A percentile compares a stretch with the other conserved stretches of the same genome.
Conservation (phyloP, 2,329 filamentous ascomycete species). For the Fusarium compactum region DNA sequence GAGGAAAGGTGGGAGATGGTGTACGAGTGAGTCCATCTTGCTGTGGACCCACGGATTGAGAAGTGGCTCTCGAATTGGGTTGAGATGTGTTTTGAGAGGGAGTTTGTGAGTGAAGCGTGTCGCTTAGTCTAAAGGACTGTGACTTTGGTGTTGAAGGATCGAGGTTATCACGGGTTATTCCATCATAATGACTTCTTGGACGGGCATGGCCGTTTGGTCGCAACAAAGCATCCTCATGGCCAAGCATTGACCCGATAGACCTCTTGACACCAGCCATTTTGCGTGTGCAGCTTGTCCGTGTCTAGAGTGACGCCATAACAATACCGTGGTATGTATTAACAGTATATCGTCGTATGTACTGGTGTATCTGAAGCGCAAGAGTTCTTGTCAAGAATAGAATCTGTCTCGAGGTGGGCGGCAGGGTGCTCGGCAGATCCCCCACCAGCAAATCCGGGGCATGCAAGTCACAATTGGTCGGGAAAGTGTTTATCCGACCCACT, state of each 20-base stretch:
- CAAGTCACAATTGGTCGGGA: constrained; percentile 38
- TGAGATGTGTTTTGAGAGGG: constrained; percentile 15
- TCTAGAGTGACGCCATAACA: constrained; percentile 34
- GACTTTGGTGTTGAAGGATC: constrained; percentile 33
- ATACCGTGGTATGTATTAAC: not conserved
- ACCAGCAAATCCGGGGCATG: constrained; percentile 24
- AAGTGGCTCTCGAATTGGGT: constrained; percentile 26
- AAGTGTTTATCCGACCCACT: constrained; percentile 44
- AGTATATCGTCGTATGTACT: not conserved
- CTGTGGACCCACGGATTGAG: constrained; percentile 28
- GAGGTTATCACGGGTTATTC: constrained; percentile 30
- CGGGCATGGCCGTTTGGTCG: constrained; percentile 35
- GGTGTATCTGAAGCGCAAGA: not conserved
- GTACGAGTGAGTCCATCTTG: constrained; percentile 45
- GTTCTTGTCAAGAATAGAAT: constrained; percentile 20
- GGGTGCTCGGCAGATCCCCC: constrained; percentile 32
- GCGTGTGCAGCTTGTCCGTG: constrained; percentile 36
- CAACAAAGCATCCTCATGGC: constrained; percentile 44
- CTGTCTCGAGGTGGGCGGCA: constrained; percentile 17
- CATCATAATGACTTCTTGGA: constrained; percentile 26
- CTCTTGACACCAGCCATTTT: constrained; percentile 57
- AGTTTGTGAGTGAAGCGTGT: constrained; percentile 18
- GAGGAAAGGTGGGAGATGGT: constrained; percentile 43
- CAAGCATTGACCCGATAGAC: constrained; percentile 52
- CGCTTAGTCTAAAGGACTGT: constrained; percentile 19